phyloP scores from a whole-genome alignment of 164 flowering plant species.

The Taxillus chinensis region DNA sequence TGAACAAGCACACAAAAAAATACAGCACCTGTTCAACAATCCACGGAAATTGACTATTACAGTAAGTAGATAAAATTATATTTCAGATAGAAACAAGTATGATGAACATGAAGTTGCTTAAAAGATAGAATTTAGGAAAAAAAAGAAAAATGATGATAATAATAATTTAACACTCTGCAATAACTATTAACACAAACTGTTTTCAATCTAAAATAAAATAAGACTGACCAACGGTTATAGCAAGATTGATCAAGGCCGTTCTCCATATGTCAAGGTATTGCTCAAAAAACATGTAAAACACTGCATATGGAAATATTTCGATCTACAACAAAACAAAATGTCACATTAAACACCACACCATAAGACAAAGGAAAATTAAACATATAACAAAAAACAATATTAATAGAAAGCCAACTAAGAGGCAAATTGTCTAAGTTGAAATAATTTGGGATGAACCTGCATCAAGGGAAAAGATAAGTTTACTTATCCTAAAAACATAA shows the following conservation, averaged over 20 bases:
- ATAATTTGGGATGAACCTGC: too few relatives aligned
- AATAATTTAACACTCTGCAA: neutral
- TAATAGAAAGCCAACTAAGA: too few relatives aligned
- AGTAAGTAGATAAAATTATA: neutral
- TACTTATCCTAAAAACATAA: too few relatives aligned
- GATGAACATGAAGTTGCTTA: too few relatives aligned
- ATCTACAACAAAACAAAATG: constrained; percentile 48
- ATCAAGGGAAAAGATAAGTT: too few relatives aligned
- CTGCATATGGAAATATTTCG: constrained; percentile 86
- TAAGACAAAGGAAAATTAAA: too few relatives aligned
- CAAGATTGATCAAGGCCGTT: constrained; percentile 82
- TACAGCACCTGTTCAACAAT: constrained; percentile 64
- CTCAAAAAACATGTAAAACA: constrained; percentile 93
- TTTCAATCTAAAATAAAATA: too few relatives aligned
- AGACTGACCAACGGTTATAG: constrained; percentile 82
- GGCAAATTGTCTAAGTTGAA: too few relatives aligned
- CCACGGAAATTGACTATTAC: neutral
- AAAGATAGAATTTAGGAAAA: neutral
- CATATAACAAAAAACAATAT: too few relatives aligned
- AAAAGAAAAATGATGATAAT: neutral
- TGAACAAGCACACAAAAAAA: constrained; percentile 73
- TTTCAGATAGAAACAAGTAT: too few relatives aligned
- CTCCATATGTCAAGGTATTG: constrained; percentile 95
- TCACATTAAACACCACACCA: too few relatives aligned
- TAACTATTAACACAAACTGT: too few relatives aligned